Percentiles rank a stretch among this genome's conserved stretches.
phyloP scores from a whole-genome alignment of 164 flowering plant genomes.

The Sextonia rubra region DNA sequence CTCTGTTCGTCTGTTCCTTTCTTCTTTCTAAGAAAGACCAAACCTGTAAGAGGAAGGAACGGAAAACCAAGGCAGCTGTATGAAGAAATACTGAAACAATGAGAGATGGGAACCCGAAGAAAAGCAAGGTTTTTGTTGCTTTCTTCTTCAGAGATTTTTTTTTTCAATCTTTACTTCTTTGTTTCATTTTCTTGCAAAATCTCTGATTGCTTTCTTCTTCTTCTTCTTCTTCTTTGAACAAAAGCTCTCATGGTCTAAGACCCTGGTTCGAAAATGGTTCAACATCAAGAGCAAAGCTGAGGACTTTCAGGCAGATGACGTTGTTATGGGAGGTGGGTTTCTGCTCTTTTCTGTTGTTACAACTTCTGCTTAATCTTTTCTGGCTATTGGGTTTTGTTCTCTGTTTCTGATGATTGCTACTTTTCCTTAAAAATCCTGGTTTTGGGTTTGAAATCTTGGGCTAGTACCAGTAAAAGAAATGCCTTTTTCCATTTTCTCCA shows the following conservation, averaged over 20 bases:
- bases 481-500: neutral
- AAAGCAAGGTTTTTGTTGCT: slow-evolving; percentile 69
- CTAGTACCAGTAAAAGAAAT: neutral
- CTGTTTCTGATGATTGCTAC: neutral
- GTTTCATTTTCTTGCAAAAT: neutral
- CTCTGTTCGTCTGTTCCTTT: neutral
- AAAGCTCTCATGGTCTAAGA: slow-evolving; percentile 86
- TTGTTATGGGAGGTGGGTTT: slow-evolving; percentile 39
- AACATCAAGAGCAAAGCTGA: slow-evolving; percentile 76
- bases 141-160: neutral
- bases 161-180: neutral
- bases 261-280: slow-evolving; percentile 79
- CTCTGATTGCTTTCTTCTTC: slow-evolving; percentile 11
- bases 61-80: slow-evolving; percentile 26
- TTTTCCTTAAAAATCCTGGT: neutral
- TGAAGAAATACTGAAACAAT: slow-evolving; percentile 68
- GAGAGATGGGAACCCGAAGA: slow-evolving; percentile 83
- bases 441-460: slow-evolving; percentile 4
- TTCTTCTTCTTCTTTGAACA: slow-evolving; percentile 5
- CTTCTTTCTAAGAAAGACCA: neutral
- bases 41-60: neutral
- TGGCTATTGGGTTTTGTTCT: neutral
- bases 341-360: neutral
- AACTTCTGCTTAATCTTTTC: neutral
- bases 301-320: slow-evolving; percentile 69